Conservation (phyloP, 2,329 filamentous ascomycete species). For the Aspergillus brasiliensis region DNA sequence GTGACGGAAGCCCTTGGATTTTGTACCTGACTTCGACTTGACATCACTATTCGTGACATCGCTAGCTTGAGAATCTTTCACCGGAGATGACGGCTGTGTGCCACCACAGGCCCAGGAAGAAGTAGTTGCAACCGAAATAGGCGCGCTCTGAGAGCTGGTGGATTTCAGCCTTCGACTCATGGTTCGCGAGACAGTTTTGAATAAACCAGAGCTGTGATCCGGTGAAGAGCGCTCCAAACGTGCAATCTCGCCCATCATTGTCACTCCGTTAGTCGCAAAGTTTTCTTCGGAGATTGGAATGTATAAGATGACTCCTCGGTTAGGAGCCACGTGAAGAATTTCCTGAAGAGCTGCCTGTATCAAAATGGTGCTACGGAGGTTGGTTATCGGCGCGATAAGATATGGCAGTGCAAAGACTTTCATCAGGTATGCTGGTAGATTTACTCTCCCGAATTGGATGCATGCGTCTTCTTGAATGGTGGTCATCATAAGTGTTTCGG, state of each 20-base stretch:
- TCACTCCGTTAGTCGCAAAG: conserved; percentile 70
- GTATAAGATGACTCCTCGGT: conserved; percentile 74
- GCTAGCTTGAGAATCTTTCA: conserved; percentile 6
- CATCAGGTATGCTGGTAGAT: conserved; percentile 78
- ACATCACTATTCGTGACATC: conserved; percentile 10
- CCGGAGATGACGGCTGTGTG: not conserved
- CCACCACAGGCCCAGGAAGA: conserved; percentile 20
- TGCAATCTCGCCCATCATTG: conserved; percentile 68
- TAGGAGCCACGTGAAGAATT: conserved; percentile 64
- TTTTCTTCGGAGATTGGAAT: conserved; percentile 70
- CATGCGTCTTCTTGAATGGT: conserved; percentile 74
- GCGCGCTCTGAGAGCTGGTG: conserved; percentile 30
- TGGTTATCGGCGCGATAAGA: conserved; percentile 71
- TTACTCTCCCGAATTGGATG: conserved; percentile 72
- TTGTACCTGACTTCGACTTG: conserved; percentile 20
- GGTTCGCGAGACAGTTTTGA: conserved; percentile 43
- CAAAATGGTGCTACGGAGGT: conserved; percentile 77
- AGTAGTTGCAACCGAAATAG: conserved; percentile 26
- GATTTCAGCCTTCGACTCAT: conserved; percentile 41
- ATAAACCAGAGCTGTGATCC: conserved; percentile 43
- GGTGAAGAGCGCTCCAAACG: conserved; percentile 53
- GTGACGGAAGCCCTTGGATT: conserved; percentile 28
- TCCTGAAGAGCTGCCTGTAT: conserved; percentile 76
- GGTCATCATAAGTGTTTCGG: conserved; percentile 72
- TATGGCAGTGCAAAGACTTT: conserved; percentile 70